These are phyloP conservation scores for Venturia effusa DNA, from an alignment of 2,329 filamentous ascomycete genomes.

Conservation along the genomic window DNA sequence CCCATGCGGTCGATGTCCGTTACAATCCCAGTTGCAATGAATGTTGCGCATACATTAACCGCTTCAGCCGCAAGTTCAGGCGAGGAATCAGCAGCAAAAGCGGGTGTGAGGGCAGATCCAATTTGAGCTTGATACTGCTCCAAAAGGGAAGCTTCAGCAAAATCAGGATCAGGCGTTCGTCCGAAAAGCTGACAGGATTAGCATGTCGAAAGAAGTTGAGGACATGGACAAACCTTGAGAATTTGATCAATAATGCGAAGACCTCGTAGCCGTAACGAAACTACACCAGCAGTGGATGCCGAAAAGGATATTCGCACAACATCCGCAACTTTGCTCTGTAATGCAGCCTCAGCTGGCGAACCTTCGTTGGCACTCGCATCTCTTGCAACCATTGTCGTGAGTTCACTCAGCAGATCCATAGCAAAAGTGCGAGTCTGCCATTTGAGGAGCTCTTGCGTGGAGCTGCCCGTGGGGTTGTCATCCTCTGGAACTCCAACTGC, in stretches of 20 bases:
- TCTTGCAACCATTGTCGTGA: constrained; percentile 68
- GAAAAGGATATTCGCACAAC: constrained; percentile 96
- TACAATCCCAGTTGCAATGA: constrained; percentile 94
- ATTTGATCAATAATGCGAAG: constrained; percentile 89
- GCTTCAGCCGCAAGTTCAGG: constrained; percentile 92
- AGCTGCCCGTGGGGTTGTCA: constrained; percentile 26
- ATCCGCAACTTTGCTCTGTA: constrained; percentile 79
- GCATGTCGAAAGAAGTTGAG: background rate
- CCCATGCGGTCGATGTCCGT: constrained; percentile 99
- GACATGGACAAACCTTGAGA: constrained; percentile 46
- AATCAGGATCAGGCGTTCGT: constrained; percentile 89
- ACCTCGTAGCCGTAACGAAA: constrained; percentile 82
- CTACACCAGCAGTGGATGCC: constrained; percentile 84
- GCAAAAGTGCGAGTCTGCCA: constrained; percentile 96
- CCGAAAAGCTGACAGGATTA: constrained; percentile 60
- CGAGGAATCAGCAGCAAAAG: constrained; percentile 90
- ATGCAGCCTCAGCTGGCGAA: constrained; percentile 62
- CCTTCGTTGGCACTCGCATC: constrained; percentile 64
- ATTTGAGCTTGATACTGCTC: constrained; percentile 99
- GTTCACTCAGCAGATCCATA: constrained; percentile 76
- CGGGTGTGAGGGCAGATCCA: constrained; percentile 88
- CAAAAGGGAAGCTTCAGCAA: constrained; percentile 88
- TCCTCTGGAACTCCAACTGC: constrained; percentile 43
- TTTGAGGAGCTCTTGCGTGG: constrained; percentile 71
- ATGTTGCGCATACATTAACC: constrained; percentile 94